These are phyloP conservation scores for Spinacia oleracea DNA, from an alignment of 179 eudicot species.

Conservation along the genomic window DNA sequence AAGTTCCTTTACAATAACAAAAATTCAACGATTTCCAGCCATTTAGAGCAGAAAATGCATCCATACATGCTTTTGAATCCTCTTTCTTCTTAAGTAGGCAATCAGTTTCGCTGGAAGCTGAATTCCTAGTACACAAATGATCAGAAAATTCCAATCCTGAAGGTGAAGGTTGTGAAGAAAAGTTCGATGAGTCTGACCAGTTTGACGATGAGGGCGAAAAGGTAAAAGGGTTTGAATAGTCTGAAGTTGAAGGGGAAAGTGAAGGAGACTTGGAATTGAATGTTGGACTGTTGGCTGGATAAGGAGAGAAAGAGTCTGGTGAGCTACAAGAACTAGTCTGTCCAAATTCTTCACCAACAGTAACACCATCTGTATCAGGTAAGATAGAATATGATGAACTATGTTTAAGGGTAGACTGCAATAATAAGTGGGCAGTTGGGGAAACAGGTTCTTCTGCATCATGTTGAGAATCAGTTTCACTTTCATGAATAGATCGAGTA, in stretches of 20 bases:
- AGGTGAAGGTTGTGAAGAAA: conserved; percentile 72
- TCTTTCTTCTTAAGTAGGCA: conserved; percentile 33
- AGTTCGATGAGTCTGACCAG: conserved; percentile 83
- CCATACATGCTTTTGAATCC: conserved; percentile 32
- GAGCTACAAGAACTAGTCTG: conserved; percentile 50
- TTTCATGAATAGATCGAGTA: conserved; percentile 24
- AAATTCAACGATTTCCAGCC: conserved; percentile 27
- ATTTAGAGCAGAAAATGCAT: conserved; percentile 36
- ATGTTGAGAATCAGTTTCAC: conserved; percentile 17
- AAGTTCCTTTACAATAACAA: conserved; percentile 32
- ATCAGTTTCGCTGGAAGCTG: conserved; percentile 29
- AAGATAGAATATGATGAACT: conserved; percentile 33
- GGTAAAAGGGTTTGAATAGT: conserved; percentile 64
- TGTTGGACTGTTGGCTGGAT: conserved; percentile 42
- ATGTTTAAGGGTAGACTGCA: conserved; percentile 30
- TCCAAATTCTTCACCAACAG: conserved; percentile 29
- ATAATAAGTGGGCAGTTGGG: conserved; percentile 40
- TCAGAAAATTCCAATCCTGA: conserved; percentile 52
- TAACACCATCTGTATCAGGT: conserved; percentile 22
- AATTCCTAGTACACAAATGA: conserved; percentile 30
- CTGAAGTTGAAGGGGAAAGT: conserved; percentile 79
- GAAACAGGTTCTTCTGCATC: conserved; percentile 38
- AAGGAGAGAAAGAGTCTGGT: conserved; percentile 60
- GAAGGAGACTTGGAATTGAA: conserved; percentile 56
- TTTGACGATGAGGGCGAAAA: conserved; percentile 90